These are phyloP conservation scores for Hansfordia pulvinata DNA, from an alignment of 2,329 filamentous ascomycete genomes.

Conservation along the genomic window DNA sequence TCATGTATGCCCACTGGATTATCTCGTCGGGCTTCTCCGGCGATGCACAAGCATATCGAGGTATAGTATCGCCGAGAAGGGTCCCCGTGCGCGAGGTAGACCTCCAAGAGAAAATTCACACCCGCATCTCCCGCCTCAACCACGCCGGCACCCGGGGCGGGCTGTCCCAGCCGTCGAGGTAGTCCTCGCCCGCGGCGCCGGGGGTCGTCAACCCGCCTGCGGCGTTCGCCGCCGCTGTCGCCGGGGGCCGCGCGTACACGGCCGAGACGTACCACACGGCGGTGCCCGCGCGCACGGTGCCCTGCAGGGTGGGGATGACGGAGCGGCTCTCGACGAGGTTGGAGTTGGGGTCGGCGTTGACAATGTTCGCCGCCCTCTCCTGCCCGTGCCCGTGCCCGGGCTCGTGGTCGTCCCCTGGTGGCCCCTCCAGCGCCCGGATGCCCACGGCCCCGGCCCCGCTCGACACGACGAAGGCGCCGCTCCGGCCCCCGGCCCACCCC, in stretches of 20 bases:
- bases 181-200: no score
- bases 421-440: conserved; percentile 41
- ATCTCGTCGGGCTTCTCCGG: no score
- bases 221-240: no score
- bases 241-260: conserved; percentile 60
- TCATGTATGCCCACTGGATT: no score
- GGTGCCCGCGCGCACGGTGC: conserved; percentile 42
- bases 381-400: no score
- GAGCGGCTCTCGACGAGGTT: conserved; percentile 63
- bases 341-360: conserved; percentile 68
- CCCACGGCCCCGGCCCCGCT: conserved; percentile 41
- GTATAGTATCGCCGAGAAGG: no score
- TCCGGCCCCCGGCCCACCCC: conserved; percentile 33
- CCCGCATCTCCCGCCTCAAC: conserved; percentile 37
- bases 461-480: conserved; percentile 42
- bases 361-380: conserved; percentile 44
- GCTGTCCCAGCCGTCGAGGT: conserved; percentile 46
- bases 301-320: conserved; percentile 55
- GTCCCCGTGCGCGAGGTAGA: no score
- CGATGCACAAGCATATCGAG: no score
- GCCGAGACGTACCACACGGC: conserved; percentile 55
- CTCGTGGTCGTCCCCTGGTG: no score
- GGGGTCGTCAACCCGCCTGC: conserved; percentile 35
- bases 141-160: conserved; percentile 45
- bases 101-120: no score